A percentile compares a stretch with the other conserved stretches of the same genome.
phyloP scores from a whole-genome alignment of 495 filamentous ascomycete species.

The Penicillium pancosmium region DNA sequence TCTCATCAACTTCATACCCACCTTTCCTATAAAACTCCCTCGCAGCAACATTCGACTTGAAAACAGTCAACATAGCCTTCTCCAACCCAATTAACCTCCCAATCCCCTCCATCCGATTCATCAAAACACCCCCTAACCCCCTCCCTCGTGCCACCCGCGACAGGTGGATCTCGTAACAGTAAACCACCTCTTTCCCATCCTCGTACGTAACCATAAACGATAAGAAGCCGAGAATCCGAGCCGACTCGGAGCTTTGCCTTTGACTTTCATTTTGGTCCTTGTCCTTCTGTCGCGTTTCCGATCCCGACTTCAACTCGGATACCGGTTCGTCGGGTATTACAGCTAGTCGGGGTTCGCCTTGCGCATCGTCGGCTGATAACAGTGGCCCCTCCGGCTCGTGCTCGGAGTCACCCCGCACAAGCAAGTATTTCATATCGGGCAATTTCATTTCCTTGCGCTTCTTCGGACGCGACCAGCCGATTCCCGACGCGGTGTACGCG shows the following conservation, averaged over 20 bases:
- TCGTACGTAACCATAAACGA: constrained; percentile 87
- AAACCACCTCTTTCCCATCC: constrained; percentile 71
- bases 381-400: not conserved
- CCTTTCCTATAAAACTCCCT: constrained; percentile 65
- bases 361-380: too few relatives aligned
- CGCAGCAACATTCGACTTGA: constrained; percentile 64
- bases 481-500: constrained; percentile 65
- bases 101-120: constrained; percentile 45
- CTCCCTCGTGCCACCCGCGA: constrained; percentile 51
- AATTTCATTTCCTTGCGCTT: constrained; percentile 80
- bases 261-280: not conserved
- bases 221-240: constrained; percentile 61
- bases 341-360: too few relatives aligned
- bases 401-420: constrained; percentile 46
- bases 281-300: not conserved
- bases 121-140: constrained; percentile 45
- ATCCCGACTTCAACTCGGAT: not conserved
- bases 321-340: constrained; percentile 6
- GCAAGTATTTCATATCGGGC: constrained; percentile 67
- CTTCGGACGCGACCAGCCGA: constrained; percentile 68
- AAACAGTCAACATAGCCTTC: constrained; percentile 87
- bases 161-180: constrained; percentile 89
- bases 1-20: constrained; percentile 70
- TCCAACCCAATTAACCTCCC: constrained; percentile 51
- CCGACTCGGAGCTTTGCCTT: constrained; percentile 3